phyloP scores from a whole-genome alignment of 169 alveolate genomes.

The Cryptosporidium andersoni region DNA sequence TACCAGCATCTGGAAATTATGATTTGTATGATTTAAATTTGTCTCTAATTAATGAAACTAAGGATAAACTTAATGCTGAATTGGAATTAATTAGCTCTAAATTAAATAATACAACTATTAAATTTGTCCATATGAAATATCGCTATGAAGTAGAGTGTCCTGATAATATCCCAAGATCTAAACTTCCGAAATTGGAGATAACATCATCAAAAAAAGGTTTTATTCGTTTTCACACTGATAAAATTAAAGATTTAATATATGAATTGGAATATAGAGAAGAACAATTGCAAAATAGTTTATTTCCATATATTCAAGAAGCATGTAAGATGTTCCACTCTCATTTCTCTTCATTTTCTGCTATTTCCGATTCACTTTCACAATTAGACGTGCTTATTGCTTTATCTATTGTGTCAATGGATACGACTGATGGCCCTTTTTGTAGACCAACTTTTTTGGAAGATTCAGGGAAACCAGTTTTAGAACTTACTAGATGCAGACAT shows the following conservation, averaged over 20 bases:
- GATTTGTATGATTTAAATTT: conserved; percentile 76
- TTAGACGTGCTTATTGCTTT: conserved; percentile 41
- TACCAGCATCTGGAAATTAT: conserved; percentile 78
- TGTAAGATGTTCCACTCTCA: conserved; percentile 81
- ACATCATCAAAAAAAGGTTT: conserved; percentile 92
- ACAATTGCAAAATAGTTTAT: conserved; percentile 82
- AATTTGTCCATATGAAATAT: conserved; percentile 84
- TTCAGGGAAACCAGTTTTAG: conserved; percentile 2
- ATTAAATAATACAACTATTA: conserved; percentile 63
- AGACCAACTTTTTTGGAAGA: conserved; percentile 40
- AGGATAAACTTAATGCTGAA: conserved; percentile 74
- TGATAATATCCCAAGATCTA: conserved; percentile 79
- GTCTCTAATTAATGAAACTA: conserved; percentile 66
- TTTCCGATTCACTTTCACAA: conserved; percentile 64
- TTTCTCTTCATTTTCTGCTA: conserved; percentile 41
- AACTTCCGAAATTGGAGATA: conserved; percentile 80
- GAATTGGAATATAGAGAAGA: conserved; percentile 89
- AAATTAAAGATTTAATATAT: conserved; percentile 78
- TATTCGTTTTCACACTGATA: conserved; percentile 87
- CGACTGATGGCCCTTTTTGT: conserved; percentile 58
- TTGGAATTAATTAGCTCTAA: conserved; percentile 26
- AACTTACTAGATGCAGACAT: conserved; percentile 73
- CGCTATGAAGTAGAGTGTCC: conserved; percentile 90
- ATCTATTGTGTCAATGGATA: conserved; percentile 74
- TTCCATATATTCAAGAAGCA: conserved; percentile 81